These are phyloP conservation scores for Cydonia oblonga DNA, from an alignment of 331 rosid species.

Conservation along the genomic window DNA sequence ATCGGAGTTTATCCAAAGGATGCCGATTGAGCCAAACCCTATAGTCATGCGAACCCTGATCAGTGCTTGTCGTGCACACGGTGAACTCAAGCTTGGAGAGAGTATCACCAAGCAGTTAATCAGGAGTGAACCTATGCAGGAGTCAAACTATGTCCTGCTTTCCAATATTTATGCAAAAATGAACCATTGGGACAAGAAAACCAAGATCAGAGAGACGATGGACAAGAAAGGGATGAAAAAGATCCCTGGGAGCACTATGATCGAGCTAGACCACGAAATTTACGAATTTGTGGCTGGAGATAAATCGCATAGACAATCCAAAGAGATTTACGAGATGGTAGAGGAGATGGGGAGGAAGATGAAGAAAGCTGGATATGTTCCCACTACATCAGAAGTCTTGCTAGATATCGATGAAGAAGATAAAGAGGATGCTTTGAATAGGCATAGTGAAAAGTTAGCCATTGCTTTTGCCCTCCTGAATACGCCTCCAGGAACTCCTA, in stretches of 20 bases:
- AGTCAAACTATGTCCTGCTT: conserved; percentile 66
- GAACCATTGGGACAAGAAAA: conserved; percentile 71
- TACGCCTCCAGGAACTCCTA: conserved; percentile 52
- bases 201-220: conserved; percentile 70
- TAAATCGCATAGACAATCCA: conserved; percentile 51
- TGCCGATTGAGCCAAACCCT: conserved; percentile 70
- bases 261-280: conserved; percentile 57
- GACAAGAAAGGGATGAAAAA: conserved; percentile 71
- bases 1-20: conserved; percentile 40
- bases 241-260: conserved; percentile 87
- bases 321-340: conserved; percentile 73
- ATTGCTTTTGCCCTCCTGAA: conserved; percentile 76
- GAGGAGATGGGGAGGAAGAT: conserved; percentile 78
- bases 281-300: conserved; percentile 81
- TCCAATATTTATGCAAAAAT: conserved; percentile 78
- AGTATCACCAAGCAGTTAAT: conserved; percentile 50
- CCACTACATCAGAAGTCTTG: conserved; percentile 68
- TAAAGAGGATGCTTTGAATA: conserved; percentile 61
- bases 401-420: conserved; percentile 87
- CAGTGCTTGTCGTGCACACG: conserved; percentile 65
- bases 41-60: conserved; percentile 61
- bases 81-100: conserved; percentile 67
- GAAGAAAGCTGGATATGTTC: conserved; percentile 69
- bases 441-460: conserved; percentile 89
- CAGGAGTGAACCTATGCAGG: conserved; percentile 53